Evolutionary conservation across 202 grass and related monocot species (phyloP).

Genomic region (Eragrostis tef): DNA sequence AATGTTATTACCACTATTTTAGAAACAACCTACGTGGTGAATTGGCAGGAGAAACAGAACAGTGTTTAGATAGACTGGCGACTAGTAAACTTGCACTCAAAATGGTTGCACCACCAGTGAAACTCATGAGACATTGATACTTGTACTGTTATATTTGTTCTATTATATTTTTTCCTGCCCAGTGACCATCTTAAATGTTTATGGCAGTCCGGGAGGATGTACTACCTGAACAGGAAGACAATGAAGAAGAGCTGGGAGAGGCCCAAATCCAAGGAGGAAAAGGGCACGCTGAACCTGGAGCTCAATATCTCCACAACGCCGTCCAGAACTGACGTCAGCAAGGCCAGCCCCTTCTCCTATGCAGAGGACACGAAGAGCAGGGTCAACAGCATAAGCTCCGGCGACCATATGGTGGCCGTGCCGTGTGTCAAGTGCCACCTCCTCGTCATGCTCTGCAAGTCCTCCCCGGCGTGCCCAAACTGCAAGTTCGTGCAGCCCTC

Average conservation of each 20-base stretch:
- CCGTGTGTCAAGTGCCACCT: constrained; percentile 78
- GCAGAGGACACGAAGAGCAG: constrained; percentile 43
- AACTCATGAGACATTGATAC: background rate
- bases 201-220: constrained; percentile 78
- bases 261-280: constrained; percentile 53
- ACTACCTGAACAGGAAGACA: constrained; percentile 88
- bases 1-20: background rate
- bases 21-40: background rate
- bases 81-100: background rate
- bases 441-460: constrained; percentile 74
- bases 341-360: background rate
- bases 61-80: background rate
- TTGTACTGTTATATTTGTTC: background rate
- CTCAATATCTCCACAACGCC: constrained; percentile 67
- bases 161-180: background rate
- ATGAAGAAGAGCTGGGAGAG: constrained; percentile 75
- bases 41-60: background rate
- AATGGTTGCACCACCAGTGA: background rate
- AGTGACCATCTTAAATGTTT: background rate
- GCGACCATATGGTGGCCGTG: constrained; percentile 69
- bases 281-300: constrained; percentile 62
- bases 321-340: constrained; percentile 19
- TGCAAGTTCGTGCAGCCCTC: constrained; percentile 69
- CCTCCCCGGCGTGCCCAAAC: constrained; percentile 73
- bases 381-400: constrained; percentile 25